Conservation (phyloP, 148 eudicot genomes). For the Fagopyrum esculentum region DNA sequence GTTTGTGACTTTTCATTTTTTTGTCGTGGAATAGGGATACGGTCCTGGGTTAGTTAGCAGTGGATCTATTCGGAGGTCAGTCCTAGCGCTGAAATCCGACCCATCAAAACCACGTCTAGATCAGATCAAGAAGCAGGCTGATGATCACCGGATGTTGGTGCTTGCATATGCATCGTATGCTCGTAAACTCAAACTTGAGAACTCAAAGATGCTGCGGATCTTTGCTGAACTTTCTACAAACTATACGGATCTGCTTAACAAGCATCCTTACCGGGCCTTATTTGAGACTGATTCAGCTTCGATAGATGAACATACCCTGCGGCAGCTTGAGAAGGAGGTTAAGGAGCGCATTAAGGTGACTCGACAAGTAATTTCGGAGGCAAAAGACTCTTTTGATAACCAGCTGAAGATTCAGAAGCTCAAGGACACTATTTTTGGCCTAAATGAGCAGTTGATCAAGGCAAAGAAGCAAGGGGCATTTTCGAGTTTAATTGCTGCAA, state of each 20-base stretch:
- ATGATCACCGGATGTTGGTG: conserved; percentile 42
- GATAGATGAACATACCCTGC: conserved; percentile 10
- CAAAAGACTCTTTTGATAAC: conserved; percentile 28
- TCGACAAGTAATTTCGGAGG: conserved; percentile 24
- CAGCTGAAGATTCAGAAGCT: conserved; percentile 26
- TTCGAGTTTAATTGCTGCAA: conserved; percentile 30
- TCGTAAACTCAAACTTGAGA: conserved; percentile 62
- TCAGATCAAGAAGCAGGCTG: conserved; percentile 62
- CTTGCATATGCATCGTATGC: conserved; percentile 57
- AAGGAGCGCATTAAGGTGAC: conserved; percentile 25
- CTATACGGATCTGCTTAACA: conserved; percentile 43
- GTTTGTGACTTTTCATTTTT: not conserved
- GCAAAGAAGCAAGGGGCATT: conserved; percentile 31
- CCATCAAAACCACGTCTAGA: conserved; percentile 51
- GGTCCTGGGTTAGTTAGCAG: conserved; percentile 14
- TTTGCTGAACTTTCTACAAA: conserved; percentile 50
- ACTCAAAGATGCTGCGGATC: conserved; percentile 47
- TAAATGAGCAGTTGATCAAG: conserved; percentile 24
- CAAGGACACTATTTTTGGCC: conserved; percentile 18
- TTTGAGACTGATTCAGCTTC: conserved; percentile 14
- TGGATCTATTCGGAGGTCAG: conserved; percentile 26
- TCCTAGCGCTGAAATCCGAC: conserved; percentile 48
- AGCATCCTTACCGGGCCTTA: conserved; percentile 22
- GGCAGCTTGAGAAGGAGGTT: conserved; percentile 28
- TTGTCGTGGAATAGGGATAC: conserved; percentile 8